Evolutionary conservation across 306 rosid species (phyloP), one percentile per base, ranked within the genome.

Genomic region (Cyclanthera cordifolia): DNA sequence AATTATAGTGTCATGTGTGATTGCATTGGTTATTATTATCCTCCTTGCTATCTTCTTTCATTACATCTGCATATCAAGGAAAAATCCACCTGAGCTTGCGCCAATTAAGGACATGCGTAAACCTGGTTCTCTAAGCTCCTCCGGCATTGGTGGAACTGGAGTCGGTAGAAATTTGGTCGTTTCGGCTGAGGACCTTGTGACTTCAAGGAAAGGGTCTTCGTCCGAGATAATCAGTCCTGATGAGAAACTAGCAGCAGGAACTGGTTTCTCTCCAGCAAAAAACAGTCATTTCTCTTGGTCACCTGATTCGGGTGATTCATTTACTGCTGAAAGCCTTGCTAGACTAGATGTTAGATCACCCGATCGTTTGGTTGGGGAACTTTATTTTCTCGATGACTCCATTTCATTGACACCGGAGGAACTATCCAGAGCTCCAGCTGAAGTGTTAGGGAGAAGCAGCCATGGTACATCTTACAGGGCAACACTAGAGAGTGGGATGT

Each of bases 381-480:
- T 94, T 57, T 86, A 86, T 84, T 90, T 94, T 80, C 97, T 94
- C 4, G 99, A 94, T 70, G 99, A 90, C 70, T 56, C 89, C 2
- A 80, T 90, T 68, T 70, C 88, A 15, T 75, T 94, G 79, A 86
- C 97, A 34, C 96, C 92, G 0, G 97, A 94, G 83, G 96, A 90
- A 74, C 82, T 94, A 59, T 94, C 99, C 6, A 81, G 95, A 79
- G 99, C 99, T 20, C 99, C 99, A 0, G 97, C 99, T 37, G 99
- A 94, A 79, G 97, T 94, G 57, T 72, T 94, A 75, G 99, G 99
- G 37, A 86, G 97, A 77, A 94, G 97, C 76, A 90, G 97, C 86
- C 99, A 94, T 59, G 99, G 99, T 34, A 90, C 97, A 37, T 90
- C 99, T 24, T 94, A 94, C 61, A 88, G 83, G 77, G 99, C 99